A percentile compares a stretch with the other conserved stretches of the same genome.
These are phyloP conservation scores for Phtheirospermum japonicum DNA, from an alignment of 257 asterid genomes.

Conservation along the genomic window DNA sequence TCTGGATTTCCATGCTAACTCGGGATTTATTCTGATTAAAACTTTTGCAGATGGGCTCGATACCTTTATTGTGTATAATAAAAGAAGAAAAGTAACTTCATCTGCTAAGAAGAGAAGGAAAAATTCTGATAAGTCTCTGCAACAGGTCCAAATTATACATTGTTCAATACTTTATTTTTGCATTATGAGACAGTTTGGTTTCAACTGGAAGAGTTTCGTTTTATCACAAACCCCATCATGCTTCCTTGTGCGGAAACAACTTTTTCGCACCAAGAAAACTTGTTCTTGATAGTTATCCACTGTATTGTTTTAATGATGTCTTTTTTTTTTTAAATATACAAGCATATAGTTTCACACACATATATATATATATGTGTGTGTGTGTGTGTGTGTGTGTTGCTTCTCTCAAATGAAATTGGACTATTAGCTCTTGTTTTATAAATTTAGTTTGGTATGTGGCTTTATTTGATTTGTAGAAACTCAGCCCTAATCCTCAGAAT, in stretches of 20 bases:
- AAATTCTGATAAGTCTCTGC: constrained; percentile 62
- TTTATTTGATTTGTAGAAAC: constrained; percentile 11
- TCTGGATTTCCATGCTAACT: constrained; percentile 20
- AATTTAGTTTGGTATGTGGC: constrained; percentile 11
- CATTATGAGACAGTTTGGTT: constrained; percentile 14
- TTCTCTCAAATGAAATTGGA: constrained; percentile 2
- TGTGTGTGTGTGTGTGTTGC: constrained; percentile 11
- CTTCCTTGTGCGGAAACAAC: constrained; percentile 15
- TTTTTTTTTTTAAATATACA: neutral
- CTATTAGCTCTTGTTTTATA: constrained; percentile 17
- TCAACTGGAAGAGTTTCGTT: constrained; percentile 24
- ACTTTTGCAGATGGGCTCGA: constrained; percentile 69
- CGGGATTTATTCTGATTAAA: constrained; percentile 20
- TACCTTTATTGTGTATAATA: constrained; percentile 80
- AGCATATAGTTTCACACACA: neutral
- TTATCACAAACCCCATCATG: constrained; percentile 18
- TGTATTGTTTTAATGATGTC: neutral
- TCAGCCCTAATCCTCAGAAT: constrained; percentile 3
- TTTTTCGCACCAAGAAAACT: constrained; percentile 18
- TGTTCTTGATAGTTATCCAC: constrained; percentile 20
- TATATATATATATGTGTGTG: neutral
- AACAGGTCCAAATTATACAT: constrained; percentile 62
- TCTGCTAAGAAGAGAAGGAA: constrained; percentile 92
- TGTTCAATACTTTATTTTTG: constrained; percentile 20
- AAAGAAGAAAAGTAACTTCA: constrained; percentile 94